Evolutionary conservation across 2,329 filamentous ascomycete species (phyloP).

Genomic region (Penicillium sp.): DNA sequence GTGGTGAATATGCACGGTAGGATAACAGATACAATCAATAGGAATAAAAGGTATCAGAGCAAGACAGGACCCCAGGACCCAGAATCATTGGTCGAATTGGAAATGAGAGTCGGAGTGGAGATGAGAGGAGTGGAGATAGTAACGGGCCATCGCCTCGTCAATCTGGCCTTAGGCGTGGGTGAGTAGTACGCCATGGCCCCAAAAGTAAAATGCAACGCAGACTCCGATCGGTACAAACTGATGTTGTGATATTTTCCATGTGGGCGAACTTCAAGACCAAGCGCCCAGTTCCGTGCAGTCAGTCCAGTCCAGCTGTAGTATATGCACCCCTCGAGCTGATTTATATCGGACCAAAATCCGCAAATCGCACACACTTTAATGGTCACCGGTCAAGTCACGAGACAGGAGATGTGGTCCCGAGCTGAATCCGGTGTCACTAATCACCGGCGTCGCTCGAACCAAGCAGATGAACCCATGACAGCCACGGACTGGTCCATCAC

Average conservation of each 20-base stretch:
- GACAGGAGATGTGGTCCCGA: constrained; percentile 1
- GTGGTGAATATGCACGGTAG: constrained; percentile 10
- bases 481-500: constrained; percentile 97
- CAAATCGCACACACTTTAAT: constrained; percentile 2
- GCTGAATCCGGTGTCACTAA: neutral
- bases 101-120: constrained; percentile 11
- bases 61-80: constrained; percentile 20
- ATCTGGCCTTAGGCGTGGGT: constrained; percentile 8
- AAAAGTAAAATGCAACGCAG: neutral
- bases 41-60: constrained; percentile 19
- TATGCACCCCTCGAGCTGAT: neutral
- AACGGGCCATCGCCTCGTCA: constrained; percentile 23
- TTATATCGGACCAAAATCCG: neutral
- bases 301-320: neutral
- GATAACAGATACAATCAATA: constrained; percentile 16
- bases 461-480: constrained; percentile 79
- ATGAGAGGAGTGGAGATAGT: constrained; percentile 14
- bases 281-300: neutral
- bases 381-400: constrained; percentile 8
- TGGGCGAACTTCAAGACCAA: neutral
- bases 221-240: constrained; percentile 6
- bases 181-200: neutral
- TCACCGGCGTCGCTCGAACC: constrained; percentile 85
- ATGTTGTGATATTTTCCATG: neutral
- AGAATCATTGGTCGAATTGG: constrained; percentile 12